Base-by-base conservation (phyloP, 306 rosid species). In the Glycyrrhiza uralensis region DNA sequence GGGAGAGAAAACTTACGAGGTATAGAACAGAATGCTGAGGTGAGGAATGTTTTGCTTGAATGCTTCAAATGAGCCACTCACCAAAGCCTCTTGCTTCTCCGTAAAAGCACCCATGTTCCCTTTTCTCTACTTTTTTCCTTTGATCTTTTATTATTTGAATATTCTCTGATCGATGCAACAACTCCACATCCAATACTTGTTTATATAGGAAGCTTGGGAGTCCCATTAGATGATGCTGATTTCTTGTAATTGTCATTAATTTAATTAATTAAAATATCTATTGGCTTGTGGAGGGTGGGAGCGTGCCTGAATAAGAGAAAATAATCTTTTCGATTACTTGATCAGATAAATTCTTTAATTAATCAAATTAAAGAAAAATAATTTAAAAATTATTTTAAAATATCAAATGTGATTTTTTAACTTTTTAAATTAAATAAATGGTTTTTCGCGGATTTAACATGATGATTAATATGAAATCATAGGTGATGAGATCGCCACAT, bases 11-110 rank as follows among this genome's bases (percentile, higher is more conserved):
- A 18, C 67, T 75, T 63, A 80, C 84, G 51, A 19, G 11, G 81
- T 45, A 58, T 54, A 80, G 60, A 75, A 80, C 11, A 62, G 55
- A 63, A 46, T 10, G 41, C 84, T 76, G 10, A 42, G 8, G 0
- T 56, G 35, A 5, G 81, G 75, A 63, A 63, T 24, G 18, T 75
- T 38, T 75, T 66, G 49, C 30, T 54, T 62, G 29, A 75, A 54
- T 9, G 13, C 44, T 26, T 80, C 77, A 33, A 24, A 69, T 33
- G 77, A 70, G 5, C 70, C 70, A 20, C 17, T 62, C 22, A 75
- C 80, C 30, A 80, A 58, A 54, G 39, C 50, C 20, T 24, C 74
- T 54, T 75, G 77, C 17, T 22, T 64, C 14, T 69, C 62, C 4
- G 49, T 69, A 23, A 75, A 80, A 24, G n/a, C 33, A 36, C 5